Evolutionary conservation across 2,329 filamentous ascomycete species (phyloP).

Genomic region (Ophiostoma tasmaniense): DNA sequence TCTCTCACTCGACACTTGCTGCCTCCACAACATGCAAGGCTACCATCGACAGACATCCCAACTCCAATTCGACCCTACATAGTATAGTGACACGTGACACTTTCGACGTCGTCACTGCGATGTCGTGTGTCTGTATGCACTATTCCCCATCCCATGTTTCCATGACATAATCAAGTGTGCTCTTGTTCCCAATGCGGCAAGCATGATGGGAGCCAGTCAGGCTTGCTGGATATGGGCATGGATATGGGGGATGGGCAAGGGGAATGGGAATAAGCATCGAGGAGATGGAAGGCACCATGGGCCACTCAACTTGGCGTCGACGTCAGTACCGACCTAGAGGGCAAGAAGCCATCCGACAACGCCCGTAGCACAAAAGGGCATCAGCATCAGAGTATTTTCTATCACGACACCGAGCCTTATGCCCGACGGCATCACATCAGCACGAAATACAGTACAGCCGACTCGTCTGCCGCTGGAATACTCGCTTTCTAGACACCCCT

Average conservation of each 20-base stretch:
- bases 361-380: neutral
- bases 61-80: neutral
- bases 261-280: neutral
- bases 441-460: neutral
- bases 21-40: neutral
- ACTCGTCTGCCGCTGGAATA: neutral
- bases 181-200: neutral
- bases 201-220: neutral
- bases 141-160: neutral
- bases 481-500: neutral
- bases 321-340: neutral
- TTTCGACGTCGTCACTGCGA: neutral
- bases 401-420: neutral
- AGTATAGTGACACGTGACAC: neutral
- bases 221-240: neutral
- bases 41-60: neutral
- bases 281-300: neutral
- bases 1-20: neutral
- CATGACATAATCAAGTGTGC: neutral
- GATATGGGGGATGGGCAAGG: neutral
- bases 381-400: neutral
- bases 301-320: neutral
- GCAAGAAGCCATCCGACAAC: neutral
- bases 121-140: neutral
- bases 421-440: neutral